A percentile compares a stretch with the other conserved stretches of the same genome.
Evolutionary conservation across 495 filamentous ascomycete species (phyloP).

Genomic region (Staphylotrichum tortipilum): DNA sequence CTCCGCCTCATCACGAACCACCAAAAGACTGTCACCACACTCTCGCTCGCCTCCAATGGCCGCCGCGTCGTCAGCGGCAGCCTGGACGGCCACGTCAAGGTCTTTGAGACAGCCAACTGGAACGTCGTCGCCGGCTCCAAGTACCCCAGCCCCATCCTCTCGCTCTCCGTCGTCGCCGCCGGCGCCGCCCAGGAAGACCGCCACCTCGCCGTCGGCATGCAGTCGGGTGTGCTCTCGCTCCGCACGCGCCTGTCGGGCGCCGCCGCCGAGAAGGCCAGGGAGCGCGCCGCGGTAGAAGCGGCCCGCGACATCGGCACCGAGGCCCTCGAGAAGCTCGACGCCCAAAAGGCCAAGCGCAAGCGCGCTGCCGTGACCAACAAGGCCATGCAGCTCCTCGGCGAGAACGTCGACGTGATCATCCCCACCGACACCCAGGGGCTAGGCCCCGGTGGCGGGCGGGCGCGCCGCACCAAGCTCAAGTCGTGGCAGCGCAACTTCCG

Average conservation of each 20-base stretch:
- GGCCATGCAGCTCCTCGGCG: conserved; percentile 74
- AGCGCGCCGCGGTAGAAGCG: conserved; percentile 77
- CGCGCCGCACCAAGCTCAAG: conserved; percentile 49
- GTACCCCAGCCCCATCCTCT: conserved; percentile 82
- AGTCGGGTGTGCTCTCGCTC: conserved; percentile 79
- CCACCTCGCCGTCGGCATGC: conserved; percentile 89
- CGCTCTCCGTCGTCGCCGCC: conserved; percentile 62
- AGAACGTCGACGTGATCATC: conserved; percentile 80
- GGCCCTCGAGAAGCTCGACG: conserved; percentile 54
- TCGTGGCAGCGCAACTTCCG: conserved; percentile 75
- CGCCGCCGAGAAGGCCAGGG: conserved; percentile 66
- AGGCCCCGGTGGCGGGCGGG: conserved; percentile 40
- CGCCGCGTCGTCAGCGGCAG: conserved; percentile 75
- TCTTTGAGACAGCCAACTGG: conserved; percentile 87
- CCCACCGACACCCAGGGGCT: conserved; percentile 12
- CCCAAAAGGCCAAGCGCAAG: conserved; percentile 57
- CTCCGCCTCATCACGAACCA: conserved; percentile 81
- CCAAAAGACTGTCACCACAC: conserved; percentile 91
- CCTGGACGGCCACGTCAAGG: conserved; percentile 91
- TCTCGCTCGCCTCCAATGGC: conserved; percentile 66
- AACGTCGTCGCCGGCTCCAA: conserved; percentile 87
- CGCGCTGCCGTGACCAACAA: conserved; percentile 62
- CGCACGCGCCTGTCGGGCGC: conserved; percentile 78
- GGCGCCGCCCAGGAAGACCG: conserved; percentile 67
- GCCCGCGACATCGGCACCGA: conserved; percentile 70